A percentile compares a stretch with the other conserved stretches of the same genome.
Evolutionary conservation across 2,329 filamentous ascomycete genomes (phyloP).

Genomic region (Shiraia bambusicola): DNA sequence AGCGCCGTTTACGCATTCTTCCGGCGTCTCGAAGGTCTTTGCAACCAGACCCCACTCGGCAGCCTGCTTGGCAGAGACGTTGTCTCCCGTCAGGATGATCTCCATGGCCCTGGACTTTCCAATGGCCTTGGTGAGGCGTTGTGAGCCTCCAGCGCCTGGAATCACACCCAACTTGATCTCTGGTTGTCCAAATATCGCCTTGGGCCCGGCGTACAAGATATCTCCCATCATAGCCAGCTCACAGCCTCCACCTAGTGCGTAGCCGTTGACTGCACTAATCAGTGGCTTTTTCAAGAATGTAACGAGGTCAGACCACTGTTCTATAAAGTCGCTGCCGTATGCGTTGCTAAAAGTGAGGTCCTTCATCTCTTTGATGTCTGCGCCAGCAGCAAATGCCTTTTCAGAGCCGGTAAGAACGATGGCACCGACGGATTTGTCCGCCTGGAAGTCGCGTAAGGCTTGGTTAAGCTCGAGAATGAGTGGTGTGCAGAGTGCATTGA

Average conservation of each 20-base stretch:
- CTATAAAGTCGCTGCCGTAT: slow-evolving; percentile 90
- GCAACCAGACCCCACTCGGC: slow-evolving; percentile 90
- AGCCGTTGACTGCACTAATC: slow-evolving; percentile 90
- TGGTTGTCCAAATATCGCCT: slow-evolving; percentile 90
- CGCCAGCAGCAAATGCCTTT: slow-evolving; percentile 77
- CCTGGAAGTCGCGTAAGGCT: slow-evolving; percentile 40
- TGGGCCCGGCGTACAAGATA: slow-evolving; percentile 83
- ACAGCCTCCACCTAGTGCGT: slow-evolving; percentile 92
- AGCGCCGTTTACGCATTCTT: slow-evolving; percentile 78
- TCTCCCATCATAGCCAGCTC: slow-evolving; percentile 98
- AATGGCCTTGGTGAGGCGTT: slow-evolving; percentile 74
- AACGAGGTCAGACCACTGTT: slow-evolving; percentile 86
- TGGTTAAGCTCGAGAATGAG: slow-evolving; percentile 78
- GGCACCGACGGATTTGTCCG: slow-evolving; percentile 35
- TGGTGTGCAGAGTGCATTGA: slow-evolving; percentile 90
- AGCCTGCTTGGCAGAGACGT: slow-evolving; percentile 80
- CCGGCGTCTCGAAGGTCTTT: slow-evolving; percentile 74
- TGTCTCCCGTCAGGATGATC: slow-evolving; percentile 54
- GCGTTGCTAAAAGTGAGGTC: slow-evolving; percentile 84
- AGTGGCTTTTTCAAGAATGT: slow-evolving; percentile 88
- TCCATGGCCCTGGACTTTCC: slow-evolving; percentile 52
- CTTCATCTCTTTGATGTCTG: slow-evolving; percentile 99
- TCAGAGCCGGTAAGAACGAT: slow-evolving; percentile 79
- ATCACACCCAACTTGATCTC: slow-evolving; percentile 95
- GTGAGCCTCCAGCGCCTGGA: slow-evolving; percentile 87